Evolutionary conservation across 108 stramenopile genomes (phyloP), one percentile per base, ranked within the genome.

Genomic region (Hondaea fermentalgiana): DNA sequence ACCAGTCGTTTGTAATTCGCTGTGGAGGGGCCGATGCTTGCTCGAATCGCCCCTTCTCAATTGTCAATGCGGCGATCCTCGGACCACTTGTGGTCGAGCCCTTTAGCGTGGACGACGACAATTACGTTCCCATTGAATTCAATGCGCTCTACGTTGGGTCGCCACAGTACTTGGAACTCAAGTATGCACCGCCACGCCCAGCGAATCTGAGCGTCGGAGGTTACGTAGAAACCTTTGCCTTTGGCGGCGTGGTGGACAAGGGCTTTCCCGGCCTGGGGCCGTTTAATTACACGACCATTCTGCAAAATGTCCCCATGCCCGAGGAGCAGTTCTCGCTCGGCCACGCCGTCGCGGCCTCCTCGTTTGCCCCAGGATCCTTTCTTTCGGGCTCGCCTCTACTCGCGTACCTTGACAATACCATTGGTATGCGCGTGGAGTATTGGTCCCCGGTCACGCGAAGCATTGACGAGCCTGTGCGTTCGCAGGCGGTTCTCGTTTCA

Each of bases 101-200:
- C n/a, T 83, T 83, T 53, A 16, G 3, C 49, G 12, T 53, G 19
- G 49, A 47, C 17, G 3, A 47, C 3, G 51, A 83, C 23, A 83
- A 83, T 2, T 83, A 83, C 51, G 45, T 83, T 12, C 76, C 76
- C 51, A 53, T 83, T 17, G 76, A 83, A 23, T 83, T 83, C 49
- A 83, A 83, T 45, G 19, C 76, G n/a, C 76, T 83, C 51, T 83
- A 83, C 76, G n/a, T 35, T 3, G 76, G 76, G n/a, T 83, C 76
- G 12, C 76, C 76, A 0, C 17, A 83, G 51, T 23, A 83, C 76
- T 2, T 53, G 17, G 25, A n/a, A 17, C 49, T 83, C 45, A 47
- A 6, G 23, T 83, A 83, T 45, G 76, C 43, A 16, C 76, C 49
- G 4, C 51, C 51, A 6, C 6, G 49, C 6, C 4, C 76, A 17